Percentiles rank a stretch among this genome's conserved stretches.
These are phyloP conservation scores for Moniliella sp. DNA, from an alignment of 1,284 basidiomycete species.

Conservation along the genomic window DNA sequence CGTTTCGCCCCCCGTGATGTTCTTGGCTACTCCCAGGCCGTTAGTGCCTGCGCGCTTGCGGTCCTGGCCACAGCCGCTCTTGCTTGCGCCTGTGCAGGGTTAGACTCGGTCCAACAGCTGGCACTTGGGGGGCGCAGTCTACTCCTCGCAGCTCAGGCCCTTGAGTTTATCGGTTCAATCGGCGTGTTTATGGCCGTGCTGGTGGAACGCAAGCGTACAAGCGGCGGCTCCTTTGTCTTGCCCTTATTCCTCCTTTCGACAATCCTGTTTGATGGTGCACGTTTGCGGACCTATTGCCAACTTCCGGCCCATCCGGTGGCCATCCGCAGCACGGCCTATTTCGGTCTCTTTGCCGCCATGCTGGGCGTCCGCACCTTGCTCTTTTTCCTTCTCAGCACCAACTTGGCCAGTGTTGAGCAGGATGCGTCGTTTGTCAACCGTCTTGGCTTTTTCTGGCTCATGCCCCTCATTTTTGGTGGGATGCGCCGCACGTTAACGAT, in stretches of 20 bases:
- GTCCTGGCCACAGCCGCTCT: too few species aligned
- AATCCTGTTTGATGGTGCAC: slow-evolving; percentile 1
- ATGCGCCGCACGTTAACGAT: background rate
- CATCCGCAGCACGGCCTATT: background rate
- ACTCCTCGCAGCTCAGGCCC: too few species aligned
- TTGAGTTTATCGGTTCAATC: background rate
- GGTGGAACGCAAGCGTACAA: background rate
- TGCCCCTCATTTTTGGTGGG: background rate
- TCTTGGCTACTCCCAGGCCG: too few species aligned
- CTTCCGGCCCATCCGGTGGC: background rate
- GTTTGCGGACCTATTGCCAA: background rate
- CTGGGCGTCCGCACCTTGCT: too few species aligned
- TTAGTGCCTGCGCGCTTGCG: too few species aligned
- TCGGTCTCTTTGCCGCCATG: background rate
- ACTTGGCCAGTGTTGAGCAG: background rate
- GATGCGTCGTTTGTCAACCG: background rate
- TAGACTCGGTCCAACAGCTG: too few species aligned
- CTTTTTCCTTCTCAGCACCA: too few species aligned
- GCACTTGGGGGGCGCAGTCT: too few species aligned
- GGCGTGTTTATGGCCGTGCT: background rate
- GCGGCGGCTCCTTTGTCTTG: slow-evolving; percentile 1
- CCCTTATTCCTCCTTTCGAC: background rate
- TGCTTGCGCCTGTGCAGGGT: too few species aligned
- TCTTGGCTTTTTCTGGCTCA: slow-evolving; percentile 2
- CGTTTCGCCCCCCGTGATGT: too few species aligned